Conservation (phyloP, 1,139 yeast species). For the Kodamaea anthophila region DNA sequence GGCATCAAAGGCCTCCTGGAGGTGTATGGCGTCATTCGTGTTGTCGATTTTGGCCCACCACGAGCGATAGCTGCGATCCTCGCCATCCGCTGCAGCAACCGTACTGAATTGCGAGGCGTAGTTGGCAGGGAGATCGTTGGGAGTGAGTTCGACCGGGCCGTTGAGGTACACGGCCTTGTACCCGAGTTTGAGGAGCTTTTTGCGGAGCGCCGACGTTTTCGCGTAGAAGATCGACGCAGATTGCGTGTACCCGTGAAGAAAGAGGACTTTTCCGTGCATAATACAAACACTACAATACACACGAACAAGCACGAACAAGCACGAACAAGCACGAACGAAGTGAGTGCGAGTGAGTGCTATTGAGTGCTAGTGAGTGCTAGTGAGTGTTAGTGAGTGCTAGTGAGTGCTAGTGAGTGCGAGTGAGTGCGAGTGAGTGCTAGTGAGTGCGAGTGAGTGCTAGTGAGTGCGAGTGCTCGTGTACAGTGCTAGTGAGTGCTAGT, state of each 20-base stretch:
- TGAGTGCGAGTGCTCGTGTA: no score
- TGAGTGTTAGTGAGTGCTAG: no score
- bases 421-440: no score
- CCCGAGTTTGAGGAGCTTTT: conserved; percentile 27
- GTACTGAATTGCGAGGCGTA: conserved; percentile 35
- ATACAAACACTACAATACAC: no score
- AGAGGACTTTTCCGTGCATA: conserved; percentile 24
- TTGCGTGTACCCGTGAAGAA: conserved; percentile 43
- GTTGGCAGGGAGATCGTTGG: conserved; percentile 61
- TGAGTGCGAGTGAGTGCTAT: no score
- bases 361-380: no score
- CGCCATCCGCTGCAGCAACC: conserved; percentile 15
- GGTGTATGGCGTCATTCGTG: conserved; percentile 18
- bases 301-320: no score
- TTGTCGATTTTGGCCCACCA: conserved; percentile 32
- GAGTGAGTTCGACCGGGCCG: conserved; percentile 62
- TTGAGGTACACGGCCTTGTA: conserved; percentile 66
- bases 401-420: no score
- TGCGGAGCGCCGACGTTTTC: conserved; percentile 41
- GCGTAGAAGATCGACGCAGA: conserved; percentile 40
- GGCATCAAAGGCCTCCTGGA: conserved; percentile 26
- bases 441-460: no score
- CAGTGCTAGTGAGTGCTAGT: no score
- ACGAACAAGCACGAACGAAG: no score
- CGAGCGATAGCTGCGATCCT: conserved; percentile 27